These are phyloP conservation scores for Persicaria maculosa DNA, from an alignment of 148 eudicot species.

Conservation along the genomic window DNA sequence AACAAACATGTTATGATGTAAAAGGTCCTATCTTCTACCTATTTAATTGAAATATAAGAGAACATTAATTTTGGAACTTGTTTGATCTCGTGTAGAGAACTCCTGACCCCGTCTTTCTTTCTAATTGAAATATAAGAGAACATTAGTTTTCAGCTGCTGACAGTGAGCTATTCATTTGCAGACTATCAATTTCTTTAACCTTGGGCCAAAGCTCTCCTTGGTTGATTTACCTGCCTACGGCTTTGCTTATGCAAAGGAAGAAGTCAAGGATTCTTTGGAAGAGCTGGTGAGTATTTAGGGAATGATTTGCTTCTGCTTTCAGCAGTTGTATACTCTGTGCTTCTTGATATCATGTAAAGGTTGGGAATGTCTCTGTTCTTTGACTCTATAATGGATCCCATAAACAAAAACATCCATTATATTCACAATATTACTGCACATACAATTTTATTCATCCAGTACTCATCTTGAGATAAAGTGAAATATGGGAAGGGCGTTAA, in stretches of 20 bases:
- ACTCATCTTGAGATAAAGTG: too few species aligned
- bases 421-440: background rate
- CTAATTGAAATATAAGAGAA: background rate
- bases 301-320: background rate
- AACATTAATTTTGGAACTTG: background rate
- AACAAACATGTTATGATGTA: background rate
- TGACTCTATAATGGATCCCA: background rate
- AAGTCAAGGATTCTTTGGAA: conserved; percentile 97
- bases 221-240: conserved; percentile 97
- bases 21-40: background rate
- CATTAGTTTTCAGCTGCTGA: background rate
- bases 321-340: background rate
- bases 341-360: background rate
- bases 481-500: too few species aligned
- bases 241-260: conserved; percentile 96
- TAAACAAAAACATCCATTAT: background rate
- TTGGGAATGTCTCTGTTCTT: background rate
- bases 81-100: background rate
- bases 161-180: conserved; percentile 28
- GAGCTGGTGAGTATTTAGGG: conserved; percentile 59
- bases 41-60: background rate
- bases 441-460: background rate
- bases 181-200: conserved; percentile 87
- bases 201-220: too few species aligned
- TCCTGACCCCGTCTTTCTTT: background rate